Percentiles rank a stretch among this genome's conserved stretches.
phyloP scores from a whole-genome alignment of 2,329 filamentous ascomycete species.

The Clonostachys byssicola region DNA sequence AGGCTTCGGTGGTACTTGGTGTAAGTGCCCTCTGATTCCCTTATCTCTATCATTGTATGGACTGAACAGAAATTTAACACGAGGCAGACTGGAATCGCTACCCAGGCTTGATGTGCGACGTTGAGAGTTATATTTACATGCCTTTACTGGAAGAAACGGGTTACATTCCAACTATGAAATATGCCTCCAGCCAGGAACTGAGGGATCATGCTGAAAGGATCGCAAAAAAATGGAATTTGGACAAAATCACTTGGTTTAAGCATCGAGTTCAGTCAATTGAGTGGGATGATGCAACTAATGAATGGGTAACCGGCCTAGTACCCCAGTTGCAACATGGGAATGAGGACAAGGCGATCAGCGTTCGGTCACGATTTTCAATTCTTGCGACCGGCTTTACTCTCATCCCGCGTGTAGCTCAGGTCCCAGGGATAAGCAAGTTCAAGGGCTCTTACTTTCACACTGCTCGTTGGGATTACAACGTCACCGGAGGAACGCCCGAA shows the following conservation, averaged over 20 bases:
- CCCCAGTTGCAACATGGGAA: too few species aligned
- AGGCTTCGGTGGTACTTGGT: conserved; percentile 46
- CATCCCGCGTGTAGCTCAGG: conserved; percentile 33
- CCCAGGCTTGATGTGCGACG: conserved; percentile 48
- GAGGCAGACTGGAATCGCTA: conserved; percentile 38
- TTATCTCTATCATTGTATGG: too few species aligned
- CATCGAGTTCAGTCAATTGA: too few species aligned
- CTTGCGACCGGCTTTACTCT: conserved; percentile 31
- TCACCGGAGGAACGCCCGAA: conserved; percentile 32
- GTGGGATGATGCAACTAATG: too few species aligned
- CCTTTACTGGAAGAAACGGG: conserved; percentile 56
- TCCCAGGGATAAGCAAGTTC: conserved; percentile 34
- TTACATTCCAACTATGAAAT: conserved; percentile 50
- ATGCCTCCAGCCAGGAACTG: conserved; percentile 36
- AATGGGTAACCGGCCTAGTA: too few species aligned
- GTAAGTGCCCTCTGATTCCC: too few species aligned
- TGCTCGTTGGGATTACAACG: conserved; percentile 36
- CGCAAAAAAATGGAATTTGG: conserved; percentile 25
- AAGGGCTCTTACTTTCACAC: conserved; percentile 38
- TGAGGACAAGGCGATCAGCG: conserved; percentile 11
- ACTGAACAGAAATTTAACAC: too few species aligned
- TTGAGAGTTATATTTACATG: conserved; percentile 56
- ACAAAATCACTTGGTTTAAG: too few species aligned
- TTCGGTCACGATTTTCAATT: conserved; percentile 32
- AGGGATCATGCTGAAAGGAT: conserved; percentile 34